A percentile compares a stretch with the other conserved stretches of the same genome.
Conservation (phyloP, 2,329 filamentous ascomycete genomes). For the Lecanoromycetidae sp. region DNA sequence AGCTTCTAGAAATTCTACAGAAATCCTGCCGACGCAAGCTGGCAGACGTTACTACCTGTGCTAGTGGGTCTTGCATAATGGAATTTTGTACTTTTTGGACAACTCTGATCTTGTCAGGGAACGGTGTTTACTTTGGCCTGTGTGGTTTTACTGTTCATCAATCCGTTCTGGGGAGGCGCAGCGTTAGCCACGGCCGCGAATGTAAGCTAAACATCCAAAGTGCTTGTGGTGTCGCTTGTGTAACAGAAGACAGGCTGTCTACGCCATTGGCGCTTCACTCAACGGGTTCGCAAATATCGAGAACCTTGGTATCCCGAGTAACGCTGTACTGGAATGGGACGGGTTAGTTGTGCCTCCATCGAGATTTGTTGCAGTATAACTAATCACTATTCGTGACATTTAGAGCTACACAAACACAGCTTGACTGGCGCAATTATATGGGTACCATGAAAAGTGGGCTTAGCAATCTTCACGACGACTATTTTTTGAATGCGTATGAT, state of each 20-base stretch:
- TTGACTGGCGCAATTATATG: not conserved
- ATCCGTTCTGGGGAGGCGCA: not conserved
- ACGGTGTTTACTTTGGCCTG: not conserved
- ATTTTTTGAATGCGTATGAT: not conserved
- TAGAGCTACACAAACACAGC: not conserved
- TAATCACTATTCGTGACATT: not conserved
- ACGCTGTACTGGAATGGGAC: not conserved
- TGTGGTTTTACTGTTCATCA: not conserved
- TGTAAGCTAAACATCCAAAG: not conserved
- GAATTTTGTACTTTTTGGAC: not conserved
- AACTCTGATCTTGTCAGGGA: not conserved
- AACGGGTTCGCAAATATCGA: not conserved
- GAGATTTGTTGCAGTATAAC: not conserved
- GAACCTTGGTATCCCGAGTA: not conserved
- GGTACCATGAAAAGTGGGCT: not conserved
- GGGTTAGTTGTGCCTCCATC: not conserved
- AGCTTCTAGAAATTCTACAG: not conserved
- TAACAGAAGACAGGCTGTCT: not conserved
- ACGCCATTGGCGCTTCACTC: not conserved
- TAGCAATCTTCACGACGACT: not conserved
- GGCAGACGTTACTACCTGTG: not conserved
- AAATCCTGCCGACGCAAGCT: not conserved
- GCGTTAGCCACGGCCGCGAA: not conserved
- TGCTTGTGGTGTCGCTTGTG: not conserved
- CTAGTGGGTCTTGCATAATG: not conserved